These are phyloP conservation scores for Parastagonospora avenae DNA, from an alignment of 2,329 filamentous ascomycete species.

Conservation along the genomic window DNA sequence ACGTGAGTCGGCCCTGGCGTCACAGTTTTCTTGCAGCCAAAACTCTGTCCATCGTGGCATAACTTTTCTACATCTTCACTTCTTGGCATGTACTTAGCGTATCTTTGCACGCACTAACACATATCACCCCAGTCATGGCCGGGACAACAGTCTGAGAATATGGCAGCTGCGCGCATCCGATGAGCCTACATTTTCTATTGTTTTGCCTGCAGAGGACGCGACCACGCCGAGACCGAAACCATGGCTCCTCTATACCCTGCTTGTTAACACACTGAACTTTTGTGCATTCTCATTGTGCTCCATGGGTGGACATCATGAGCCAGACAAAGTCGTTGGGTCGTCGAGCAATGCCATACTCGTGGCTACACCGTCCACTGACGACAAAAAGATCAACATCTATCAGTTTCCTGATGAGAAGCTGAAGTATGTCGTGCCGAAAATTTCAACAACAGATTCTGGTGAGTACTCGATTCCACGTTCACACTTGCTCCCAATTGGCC, in stretches of 20 bases:
- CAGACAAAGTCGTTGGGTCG: background rate
- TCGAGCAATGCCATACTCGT: slow-evolving; percentile 60
- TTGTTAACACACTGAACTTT: slow-evolving; percentile 95
- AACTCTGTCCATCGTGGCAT: too few relatives aligned
- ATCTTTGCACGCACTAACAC: slow-evolving; percentile 2
- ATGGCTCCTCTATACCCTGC: slow-evolving; percentile 82
- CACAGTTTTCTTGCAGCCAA: background rate
- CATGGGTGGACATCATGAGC: background rate
- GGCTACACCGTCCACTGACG: slow-evolving; percentile 69
- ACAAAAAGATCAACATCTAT: slow-evolving; percentile 76
- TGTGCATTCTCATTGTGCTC: slow-evolving; percentile 75
- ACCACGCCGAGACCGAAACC: slow-evolving; percentile 64
- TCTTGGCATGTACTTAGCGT: too few relatives aligned
- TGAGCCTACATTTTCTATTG: slow-evolving; percentile 68
- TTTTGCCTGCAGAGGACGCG: slow-evolving; percentile 70
- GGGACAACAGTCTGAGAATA: slow-evolving; percentile 83
- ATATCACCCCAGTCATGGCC: slow-evolving; percentile 71
- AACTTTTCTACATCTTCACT: too few relatives aligned
- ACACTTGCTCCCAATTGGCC: too few relatives aligned
- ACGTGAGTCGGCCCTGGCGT: slow-evolving; percentile 67
- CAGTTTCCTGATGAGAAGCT: slow-evolving; percentile 76
- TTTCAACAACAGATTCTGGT: slow-evolving; percentile 52
- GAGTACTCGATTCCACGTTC: slow-evolving; percentile 5
- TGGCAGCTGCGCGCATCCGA: slow-evolving; percentile 73
- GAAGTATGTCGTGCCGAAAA: slow-evolving; percentile 62